Base-by-base conservation (phyloP, 495 filamentous ascomycete species). In the Penicillium flavigenum region DNA sequence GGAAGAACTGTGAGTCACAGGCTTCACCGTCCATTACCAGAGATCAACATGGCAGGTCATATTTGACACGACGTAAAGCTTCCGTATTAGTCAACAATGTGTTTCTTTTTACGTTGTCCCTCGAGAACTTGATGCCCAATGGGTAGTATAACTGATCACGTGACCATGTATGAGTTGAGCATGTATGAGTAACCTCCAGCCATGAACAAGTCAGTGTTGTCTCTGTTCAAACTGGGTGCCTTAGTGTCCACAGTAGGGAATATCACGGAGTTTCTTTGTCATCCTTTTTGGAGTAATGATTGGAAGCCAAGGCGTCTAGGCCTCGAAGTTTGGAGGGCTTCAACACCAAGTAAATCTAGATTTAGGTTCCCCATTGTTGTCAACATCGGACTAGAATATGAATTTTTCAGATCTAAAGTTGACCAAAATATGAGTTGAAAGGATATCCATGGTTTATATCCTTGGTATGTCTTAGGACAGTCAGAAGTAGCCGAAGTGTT, bases 1-100 rank as follows among this genome's bases (percentile, higher is more conserved):
- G 36, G 36, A 12, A 42, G 22, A 17, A 26, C 19, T 26, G 34
- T 51, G 49, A 51, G 20, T 51, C 36, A 42, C 49, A 26, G 20
- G 19, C 45, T 26, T 31, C 46, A 48, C 16, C 24, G 46, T 48
- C 1, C 0, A 44, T 43, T 43, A 42, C 6, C n/a, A 11, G 27
- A 20, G 1, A 32, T 19, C 14, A 48, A 20, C 27, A 1, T 12
- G 47, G 17, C 5, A 48, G 17, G 29, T 48, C 27, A 14, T 29
- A 24, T 27, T 27, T 39, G 36, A 17, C 44, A 47, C 24, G 16
- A 29, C 2, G 14, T 47, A 5, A 10, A 8, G 2, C 6, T 29
- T n/a, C 12, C 6, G n/a, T 27, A 8, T 29, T 47, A 27, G 24
- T 47, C 44, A 47, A 12, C 10, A 8, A 47, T n/a, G 2, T 27